phyloP scores from a whole-genome alignment of 1,284 basidiomycete genomes.

The Trichosporon sp. region DNA sequence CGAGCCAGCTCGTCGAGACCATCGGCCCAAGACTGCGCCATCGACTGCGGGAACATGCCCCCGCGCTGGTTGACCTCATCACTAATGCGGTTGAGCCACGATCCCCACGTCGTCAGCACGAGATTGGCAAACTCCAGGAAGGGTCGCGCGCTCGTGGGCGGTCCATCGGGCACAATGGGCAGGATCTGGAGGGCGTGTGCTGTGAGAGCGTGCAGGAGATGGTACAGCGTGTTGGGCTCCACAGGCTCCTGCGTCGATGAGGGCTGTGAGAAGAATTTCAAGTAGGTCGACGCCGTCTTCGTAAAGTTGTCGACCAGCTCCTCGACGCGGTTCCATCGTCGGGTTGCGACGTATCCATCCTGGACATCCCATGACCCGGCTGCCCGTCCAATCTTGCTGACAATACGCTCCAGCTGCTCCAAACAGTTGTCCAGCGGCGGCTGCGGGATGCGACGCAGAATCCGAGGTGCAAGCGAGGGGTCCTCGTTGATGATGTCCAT shows the following conservation, averaged over 20 bases:
- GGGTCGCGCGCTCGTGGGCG: slow-evolving; percentile 15
- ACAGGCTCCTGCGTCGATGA: slow-evolving; percentile 5
- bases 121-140: slow-evolving; percentile 34
- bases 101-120: slow-evolving; percentile 30
- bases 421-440: slow-evolving; percentile 35
- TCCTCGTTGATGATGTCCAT: slow-evolving; percentile 33
- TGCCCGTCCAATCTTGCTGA: slow-evolving; percentile 22
- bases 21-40: slow-evolving; percentile 33
- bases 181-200: slow-evolving; percentile 26
- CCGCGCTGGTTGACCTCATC: slow-evolving; percentile 39
- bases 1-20: slow-evolving; percentile 25
- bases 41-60: slow-evolving; percentile 38
- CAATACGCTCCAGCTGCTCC: slow-evolving; percentile 27
- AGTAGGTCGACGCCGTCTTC: slow-evolving; percentile 35
- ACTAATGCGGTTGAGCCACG: slow-evolving; percentile 30
- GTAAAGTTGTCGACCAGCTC: slow-evolving; percentile 27
- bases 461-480: slow-evolving; percentile 25
- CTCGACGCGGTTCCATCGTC: slow-evolving; percentile 33
- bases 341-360: slow-evolving; percentile 16
- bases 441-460: slow-evolving; percentile 34
- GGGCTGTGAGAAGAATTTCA: slow-evolving; percentile 32
- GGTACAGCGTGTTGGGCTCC: slow-evolving; percentile 29
- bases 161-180: slow-evolving; percentile 26
- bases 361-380: slow-evolving; percentile 19
- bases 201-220: slow-evolving; percentile 34